Base-by-base conservation (phyloP, 148 eudicot species). In the Rhododendron kiyosumense region DNA sequence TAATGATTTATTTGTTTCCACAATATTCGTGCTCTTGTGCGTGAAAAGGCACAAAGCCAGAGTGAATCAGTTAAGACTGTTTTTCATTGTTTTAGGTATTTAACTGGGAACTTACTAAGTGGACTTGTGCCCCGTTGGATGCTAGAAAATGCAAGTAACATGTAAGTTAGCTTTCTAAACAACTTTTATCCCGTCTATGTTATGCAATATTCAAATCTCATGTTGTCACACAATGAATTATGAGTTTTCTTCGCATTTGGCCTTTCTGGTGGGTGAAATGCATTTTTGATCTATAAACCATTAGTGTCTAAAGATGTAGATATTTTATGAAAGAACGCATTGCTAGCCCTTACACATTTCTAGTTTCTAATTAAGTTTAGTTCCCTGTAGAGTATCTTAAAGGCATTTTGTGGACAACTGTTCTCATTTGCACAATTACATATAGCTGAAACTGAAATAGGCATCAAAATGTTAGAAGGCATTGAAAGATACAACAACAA, bases 51-150 rank as follows among this genome's bases (percentile, higher is more conserved):
- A 59, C 7, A 57, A 11, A 20, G 34, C 48, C 51, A 28, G 18
- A 59, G 69, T 54, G 20, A 71, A 48, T 69, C 0, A 81, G 2
- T 34, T 34, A 12, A 59, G 11, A 22, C 7, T 76, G 32, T 2
- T 46, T 76, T 51, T 2, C 11, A 5, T 24, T 22, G 11, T 61
- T 61, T 11, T 20, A 88, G 90, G n/a, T 83, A 78, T 83, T 61
- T 88, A 51, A 82, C 87, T 30, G 87, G 90, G 36, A 88, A 88
- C 87, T 28, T 85, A 84, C 86, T 88, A 41, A 57, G 30, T 54
- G 88, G 90, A 79, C 11, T 24, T 13, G 71, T 88, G 32, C 84
- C 84, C 71, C 69, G 28, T 69, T 88, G 90, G 88, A 83, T 83
- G 82, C 84, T 51, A 30, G 45, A 79, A 5, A 34, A 0, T 45